Evolutionary conservation across 192 early-diverging fungal species (phyloP).

Genomic region (Podochytrium sp.): DNA sequence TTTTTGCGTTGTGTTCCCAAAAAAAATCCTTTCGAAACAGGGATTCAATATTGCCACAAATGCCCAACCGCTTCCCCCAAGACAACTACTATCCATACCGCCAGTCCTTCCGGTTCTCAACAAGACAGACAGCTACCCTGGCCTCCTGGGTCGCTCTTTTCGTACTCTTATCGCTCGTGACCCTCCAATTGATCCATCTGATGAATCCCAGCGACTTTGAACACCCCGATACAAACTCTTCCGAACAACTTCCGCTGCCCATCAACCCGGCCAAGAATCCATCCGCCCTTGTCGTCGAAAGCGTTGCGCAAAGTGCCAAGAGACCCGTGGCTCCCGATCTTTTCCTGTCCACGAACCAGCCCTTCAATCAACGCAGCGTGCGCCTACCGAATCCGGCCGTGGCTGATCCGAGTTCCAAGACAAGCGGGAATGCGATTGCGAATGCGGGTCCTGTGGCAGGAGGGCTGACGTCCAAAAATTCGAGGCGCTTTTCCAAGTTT

Average conservation of each 20-base stretch:
- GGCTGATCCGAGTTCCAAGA: too few relatives aligned
- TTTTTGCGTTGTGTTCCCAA: neutral
- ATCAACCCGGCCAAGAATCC: too few relatives aligned
- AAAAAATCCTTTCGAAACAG: too few relatives aligned
- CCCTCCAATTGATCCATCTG: neutral
- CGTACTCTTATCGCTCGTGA: neutral
- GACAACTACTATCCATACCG: neutral
- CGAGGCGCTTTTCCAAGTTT: constrained; percentile 23
- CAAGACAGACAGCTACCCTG: neutral
- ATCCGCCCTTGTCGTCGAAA: too few relatives aligned
- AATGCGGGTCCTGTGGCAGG: too few relatives aligned
- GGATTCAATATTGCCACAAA: too few relatives aligned
- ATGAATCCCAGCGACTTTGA: neutral
- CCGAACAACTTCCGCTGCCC: too few relatives aligned
- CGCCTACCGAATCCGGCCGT: neutral
- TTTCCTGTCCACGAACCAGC: constrained; percentile 13
- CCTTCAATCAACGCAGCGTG: constrained; percentile 9
- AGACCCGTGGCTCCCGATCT: constrained; percentile 8
- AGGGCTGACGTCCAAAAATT: constrained; percentile 5
- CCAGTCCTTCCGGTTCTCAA: neutral
- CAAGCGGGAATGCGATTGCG: too few relatives aligned
- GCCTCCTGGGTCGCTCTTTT: neutral
- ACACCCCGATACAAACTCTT: too few relatives aligned
- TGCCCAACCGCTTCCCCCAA: neutral
- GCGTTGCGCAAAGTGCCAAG: too few relatives aligned